Evolutionary conservation across 2,329 filamentous ascomycete genomes (phyloP).

Genomic region (Cercospora sp.): DNA sequence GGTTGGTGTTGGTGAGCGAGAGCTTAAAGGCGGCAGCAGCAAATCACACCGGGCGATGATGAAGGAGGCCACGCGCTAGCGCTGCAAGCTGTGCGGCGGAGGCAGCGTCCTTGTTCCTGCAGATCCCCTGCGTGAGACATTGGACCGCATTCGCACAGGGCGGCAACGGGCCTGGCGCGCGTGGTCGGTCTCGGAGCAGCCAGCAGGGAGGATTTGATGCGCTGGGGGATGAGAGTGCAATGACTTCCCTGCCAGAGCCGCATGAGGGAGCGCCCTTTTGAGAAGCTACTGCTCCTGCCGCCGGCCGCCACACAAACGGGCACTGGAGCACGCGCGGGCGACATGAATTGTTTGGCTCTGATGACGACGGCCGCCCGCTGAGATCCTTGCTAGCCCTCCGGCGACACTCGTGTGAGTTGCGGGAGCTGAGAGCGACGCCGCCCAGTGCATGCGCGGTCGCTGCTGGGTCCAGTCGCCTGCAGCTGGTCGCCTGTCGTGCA

Average conservation of each 20-base stretch:
- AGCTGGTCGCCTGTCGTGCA: neutral
- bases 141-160: neutral
- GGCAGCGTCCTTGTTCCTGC: neutral
- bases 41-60: neutral
- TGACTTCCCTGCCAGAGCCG: neutral
- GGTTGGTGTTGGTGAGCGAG: neutral
- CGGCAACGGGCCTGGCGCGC: neutral
- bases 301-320: neutral
- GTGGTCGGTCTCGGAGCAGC: neutral
- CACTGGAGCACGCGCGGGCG: neutral
- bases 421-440: neutral
- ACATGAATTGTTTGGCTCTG: neutral
- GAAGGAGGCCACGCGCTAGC: neutral
- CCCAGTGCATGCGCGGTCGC: neutral
- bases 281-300: neutral
- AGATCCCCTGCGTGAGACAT: slow-evolving; percentile 1
- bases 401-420: neutral
- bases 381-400: neutral
- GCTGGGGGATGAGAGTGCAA: neutral
- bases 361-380: neutral
- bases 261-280: neutral
- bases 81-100: neutral
- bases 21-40: neutral
- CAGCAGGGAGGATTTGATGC: neutral
- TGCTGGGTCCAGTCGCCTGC: neutral